Evolutionary conservation across 768 basidiomycete species (phyloP).

Genomic region (Mycena polygramma): DNA sequence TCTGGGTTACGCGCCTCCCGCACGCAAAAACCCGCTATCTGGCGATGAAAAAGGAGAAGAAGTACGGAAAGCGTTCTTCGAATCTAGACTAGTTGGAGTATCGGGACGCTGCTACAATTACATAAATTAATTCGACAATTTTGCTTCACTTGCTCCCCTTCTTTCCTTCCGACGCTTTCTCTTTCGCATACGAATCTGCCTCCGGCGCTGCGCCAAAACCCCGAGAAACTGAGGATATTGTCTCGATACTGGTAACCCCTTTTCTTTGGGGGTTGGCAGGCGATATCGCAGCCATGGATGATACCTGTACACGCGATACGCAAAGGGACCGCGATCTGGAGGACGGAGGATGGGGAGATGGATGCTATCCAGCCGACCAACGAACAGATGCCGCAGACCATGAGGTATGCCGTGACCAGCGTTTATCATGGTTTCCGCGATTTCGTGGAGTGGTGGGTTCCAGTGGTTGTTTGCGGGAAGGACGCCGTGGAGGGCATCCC

Average conservation of each 20-base stretch:
- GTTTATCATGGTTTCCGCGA: constrained; percentile 54
- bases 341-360: constrained; percentile 8
- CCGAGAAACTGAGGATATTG: constrained; percentile 17
- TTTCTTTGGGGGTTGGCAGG: constrained; percentile 27
- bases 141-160: background rate
- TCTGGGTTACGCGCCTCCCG: constrained; percentile 8
- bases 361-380: constrained; percentile 43
- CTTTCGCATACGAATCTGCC: background rate
- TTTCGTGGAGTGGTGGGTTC: constrained; percentile 52
- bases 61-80: constrained; percentile 7
- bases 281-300: constrained; percentile 12
- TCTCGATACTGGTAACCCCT: constrained; percentile 23
- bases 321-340: constrained; percentile 14
- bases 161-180: background rate
- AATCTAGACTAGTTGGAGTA: background rate
- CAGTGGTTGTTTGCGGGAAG: constrained; percentile 38
- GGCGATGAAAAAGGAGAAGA: constrained; percentile 12
- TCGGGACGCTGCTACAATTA: constrained; percentile 11
- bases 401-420: constrained; percentile 56
- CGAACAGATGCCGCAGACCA: constrained; percentile 55
- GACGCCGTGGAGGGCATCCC: constrained; percentile 43
- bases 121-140: constrained; percentile 1
- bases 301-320: background rate
- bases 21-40: constrained; percentile 20
- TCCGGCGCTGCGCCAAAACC: constrained; percentile 4